Conservation (phyloP, 1,139 yeast species). For the Sugiyamaella paludigena region DNA sequence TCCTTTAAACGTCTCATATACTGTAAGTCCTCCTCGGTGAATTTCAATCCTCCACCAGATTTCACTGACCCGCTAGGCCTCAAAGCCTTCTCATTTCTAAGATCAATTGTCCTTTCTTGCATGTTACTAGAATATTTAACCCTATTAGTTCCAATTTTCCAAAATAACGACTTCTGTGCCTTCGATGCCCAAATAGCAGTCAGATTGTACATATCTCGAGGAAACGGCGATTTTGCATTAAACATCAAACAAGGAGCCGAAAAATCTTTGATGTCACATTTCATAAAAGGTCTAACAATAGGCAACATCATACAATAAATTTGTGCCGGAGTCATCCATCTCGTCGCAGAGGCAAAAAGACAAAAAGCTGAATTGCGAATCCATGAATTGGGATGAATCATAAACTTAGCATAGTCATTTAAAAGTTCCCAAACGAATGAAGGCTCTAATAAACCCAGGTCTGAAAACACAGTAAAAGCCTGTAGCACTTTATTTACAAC, state of each 20-base stretch:
- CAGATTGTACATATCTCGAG: constrained; percentile 63
- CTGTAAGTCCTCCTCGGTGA: constrained; percentile 58
- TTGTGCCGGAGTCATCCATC: constrained; percentile 70
- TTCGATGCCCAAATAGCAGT: constrained; percentile 71
- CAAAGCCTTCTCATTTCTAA: not conserved
- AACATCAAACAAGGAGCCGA: constrained; percentile 63
- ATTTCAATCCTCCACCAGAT: not conserved
- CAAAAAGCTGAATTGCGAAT: constrained; percentile 68
- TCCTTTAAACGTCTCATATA: constrained; percentile 70
- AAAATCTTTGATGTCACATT: constrained; percentile 69
- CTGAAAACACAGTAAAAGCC: constrained; percentile 58
- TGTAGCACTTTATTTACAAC: constrained; percentile 76
- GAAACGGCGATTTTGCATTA: constrained; percentile 62
- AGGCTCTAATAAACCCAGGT: constrained; percentile 52
- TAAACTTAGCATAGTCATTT: constrained; percentile 47
- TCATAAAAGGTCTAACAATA: constrained; percentile 69
- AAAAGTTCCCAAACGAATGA: constrained; percentile 53
- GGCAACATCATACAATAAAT: constrained; percentile 81
- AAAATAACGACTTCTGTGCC: constrained; percentile 67
- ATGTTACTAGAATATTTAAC: constrained; percentile 15
- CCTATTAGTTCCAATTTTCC: constrained; percentile 55
- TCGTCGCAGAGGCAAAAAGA: constrained; percentile 60
- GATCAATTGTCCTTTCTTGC: constrained; percentile 32
- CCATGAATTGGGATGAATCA: constrained; percentile 87
- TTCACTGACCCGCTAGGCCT: not conserved